phyloP scores from a whole-genome alignment of 129 eudicot genomes.

The Artemisia tridentata region DNA sequence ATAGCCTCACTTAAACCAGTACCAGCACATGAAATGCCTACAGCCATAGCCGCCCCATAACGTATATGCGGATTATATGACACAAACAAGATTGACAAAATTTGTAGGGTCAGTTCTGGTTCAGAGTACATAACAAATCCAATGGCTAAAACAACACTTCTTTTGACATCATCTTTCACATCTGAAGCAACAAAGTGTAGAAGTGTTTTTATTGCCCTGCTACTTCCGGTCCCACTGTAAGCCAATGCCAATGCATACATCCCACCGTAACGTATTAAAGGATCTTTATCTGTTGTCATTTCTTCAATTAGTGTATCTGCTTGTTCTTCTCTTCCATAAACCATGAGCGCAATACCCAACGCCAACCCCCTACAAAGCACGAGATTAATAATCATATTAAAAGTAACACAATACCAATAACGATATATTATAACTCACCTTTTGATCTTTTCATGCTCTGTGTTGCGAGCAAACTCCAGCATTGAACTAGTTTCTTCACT shows the following conservation, averaged over 20 bases:
- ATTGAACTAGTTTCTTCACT: slow-evolving; percentile 91
- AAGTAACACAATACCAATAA: not conserved
- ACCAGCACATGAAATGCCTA: slow-evolving; percentile 97
- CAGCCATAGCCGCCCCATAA: slow-evolving; percentile 97
- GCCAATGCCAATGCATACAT: slow-evolving; percentile 99
- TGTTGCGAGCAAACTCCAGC: slow-evolving; percentile 93
- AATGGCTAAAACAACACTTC: slow-evolving; percentile 92
- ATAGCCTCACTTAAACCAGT: slow-evolving; percentile 97
- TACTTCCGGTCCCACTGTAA: slow-evolving; percentile 86
- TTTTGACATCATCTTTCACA: slow-evolving; percentile 94
- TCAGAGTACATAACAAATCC: slow-evolving; percentile 92
- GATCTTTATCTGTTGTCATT: slow-evolving; percentile 96
- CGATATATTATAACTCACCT: slow-evolving; percentile 37
- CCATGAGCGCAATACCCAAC: slow-evolving; percentile 93
- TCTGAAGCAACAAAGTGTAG: slow-evolving; percentile 95
- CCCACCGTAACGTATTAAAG: slow-evolving; percentile 89
- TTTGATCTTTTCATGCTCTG: slow-evolving; percentile 91
- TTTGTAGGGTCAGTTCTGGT: slow-evolving; percentile 93
- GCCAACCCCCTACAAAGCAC: slow-evolving; percentile 68
- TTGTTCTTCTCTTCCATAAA: slow-evolving; percentile 96
- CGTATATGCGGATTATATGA: slow-evolving; percentile 98
- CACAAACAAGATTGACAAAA: slow-evolving; percentile 74
- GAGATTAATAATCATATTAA: not conserved
- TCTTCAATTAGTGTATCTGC: slow-evolving; percentile 90
- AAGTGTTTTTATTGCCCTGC: slow-evolving; percentile 84